Conservation (phyloP, 306 rosid genomes). For the Comarum palustre region DNA sequence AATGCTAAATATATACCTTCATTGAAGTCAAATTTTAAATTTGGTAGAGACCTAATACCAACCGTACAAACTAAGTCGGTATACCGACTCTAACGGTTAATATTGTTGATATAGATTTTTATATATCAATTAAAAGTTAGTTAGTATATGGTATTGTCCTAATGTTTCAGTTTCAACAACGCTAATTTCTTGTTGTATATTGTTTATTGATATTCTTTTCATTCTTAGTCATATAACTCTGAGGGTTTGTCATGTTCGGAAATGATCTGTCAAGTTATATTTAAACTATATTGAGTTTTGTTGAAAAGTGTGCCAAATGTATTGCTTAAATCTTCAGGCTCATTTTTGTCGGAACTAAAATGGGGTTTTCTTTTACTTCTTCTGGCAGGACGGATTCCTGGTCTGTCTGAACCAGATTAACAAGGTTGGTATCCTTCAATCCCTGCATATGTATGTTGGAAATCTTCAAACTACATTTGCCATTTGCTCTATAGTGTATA, state of each 20-base stretch:
- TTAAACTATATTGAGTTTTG: background rate
- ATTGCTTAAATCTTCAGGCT: too few relatives aligned
- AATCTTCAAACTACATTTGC: background rate
- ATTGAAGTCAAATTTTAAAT: too few relatives aligned
- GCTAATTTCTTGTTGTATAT: background rate
- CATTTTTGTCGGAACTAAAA: too few relatives aligned
- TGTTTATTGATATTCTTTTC: background rate
- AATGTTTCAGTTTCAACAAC: background rate
- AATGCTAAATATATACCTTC: too few relatives aligned
- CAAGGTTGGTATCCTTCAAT: slow-evolving; percentile 53
- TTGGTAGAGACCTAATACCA: too few relatives aligned
- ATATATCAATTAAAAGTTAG: too few relatives aligned
- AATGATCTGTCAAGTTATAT: background rate
- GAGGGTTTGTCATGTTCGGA: background rate
- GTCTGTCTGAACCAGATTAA: slow-evolving; percentile 86
- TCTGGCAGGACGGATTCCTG: slow-evolving; percentile 92
- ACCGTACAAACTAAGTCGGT: too few relatives aligned
- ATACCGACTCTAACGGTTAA: too few relatives aligned
- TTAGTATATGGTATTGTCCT: too few relatives aligned
- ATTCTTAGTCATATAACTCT: background rate
- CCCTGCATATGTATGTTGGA: background rate
- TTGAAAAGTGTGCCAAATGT: too few relatives aligned
- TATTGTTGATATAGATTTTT: too few relatives aligned
- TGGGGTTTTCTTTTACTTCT: too few relatives aligned
- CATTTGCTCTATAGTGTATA: slow-evolving; percentile 18